These are phyloP conservation scores for Arthroderma uncinatum DNA, from an alignment of 2,329 filamentous ascomycete genomes.

Conservation along the genomic window DNA sequence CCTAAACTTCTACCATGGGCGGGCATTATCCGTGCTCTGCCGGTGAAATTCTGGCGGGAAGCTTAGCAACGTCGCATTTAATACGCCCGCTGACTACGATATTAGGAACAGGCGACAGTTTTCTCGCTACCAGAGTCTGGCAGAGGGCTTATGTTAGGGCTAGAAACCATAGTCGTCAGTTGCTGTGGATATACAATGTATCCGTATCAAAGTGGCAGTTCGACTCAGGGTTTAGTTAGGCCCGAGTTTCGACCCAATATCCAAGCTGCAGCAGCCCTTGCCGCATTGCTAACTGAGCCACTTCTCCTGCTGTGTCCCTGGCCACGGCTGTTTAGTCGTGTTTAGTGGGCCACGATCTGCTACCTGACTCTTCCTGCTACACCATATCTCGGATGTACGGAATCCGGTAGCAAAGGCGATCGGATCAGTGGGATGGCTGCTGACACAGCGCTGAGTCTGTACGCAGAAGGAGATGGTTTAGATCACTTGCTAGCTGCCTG, in stretches of 20 bases:
- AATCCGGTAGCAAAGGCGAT: background rate
- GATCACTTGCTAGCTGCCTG: background rate
- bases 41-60: too few species aligned
- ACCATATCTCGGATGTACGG: background rate
- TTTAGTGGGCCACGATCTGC: slow-evolving; percentile 1
- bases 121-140: background rate
- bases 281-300: slow-evolving; percentile 2
- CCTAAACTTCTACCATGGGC: too few species aligned
- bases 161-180: background rate
- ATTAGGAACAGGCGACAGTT: background rate
- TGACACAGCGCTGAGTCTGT: background rate
- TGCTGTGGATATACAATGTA: background rate
- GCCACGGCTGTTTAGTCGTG: background rate
- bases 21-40: too few species aligned
- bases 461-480: too few species aligned
- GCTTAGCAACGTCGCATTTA: too few species aligned
- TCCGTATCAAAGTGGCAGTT: background rate
- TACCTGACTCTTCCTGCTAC: slow-evolving; percentile 1
- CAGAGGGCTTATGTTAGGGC: background rate
- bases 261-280: background rate
- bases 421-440: background rate
- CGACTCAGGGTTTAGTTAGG: background rate
- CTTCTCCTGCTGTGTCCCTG: background rate
- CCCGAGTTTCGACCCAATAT: background rate
- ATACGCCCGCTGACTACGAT: too few species aligned